These are phyloP conservation scores for Debaryomycetaceae sp. DNA, from an alignment of 1,139 yeast genomes.

Conservation along the genomic window DNA sequence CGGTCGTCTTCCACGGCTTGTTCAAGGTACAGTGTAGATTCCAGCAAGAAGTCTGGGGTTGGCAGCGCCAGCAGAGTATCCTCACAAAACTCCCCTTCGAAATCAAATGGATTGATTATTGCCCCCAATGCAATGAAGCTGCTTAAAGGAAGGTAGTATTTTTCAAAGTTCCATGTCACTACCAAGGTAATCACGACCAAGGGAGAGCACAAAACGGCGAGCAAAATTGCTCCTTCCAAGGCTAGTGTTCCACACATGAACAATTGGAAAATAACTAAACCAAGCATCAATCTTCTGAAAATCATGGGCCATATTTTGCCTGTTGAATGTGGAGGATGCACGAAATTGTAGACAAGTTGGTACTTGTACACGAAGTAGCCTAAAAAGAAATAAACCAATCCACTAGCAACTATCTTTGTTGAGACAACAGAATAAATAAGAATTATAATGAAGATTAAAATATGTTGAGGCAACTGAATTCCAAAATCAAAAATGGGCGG, in stretches of 20 bases:
- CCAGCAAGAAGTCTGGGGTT: neutral
- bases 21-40: constrained; percentile 1
- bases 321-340: constrained; percentile 69
- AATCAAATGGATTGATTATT: constrained; percentile 43
- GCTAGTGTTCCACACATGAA: constrained; percentile 72
- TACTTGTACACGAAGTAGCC: constrained; percentile 67
- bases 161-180: constrained; percentile 54
- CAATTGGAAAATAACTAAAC: constrained; percentile 56
- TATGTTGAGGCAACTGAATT: constrained; percentile 61
- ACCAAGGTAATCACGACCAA: constrained; percentile 48
- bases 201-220: constrained; percentile 52
- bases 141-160: constrained; percentile 56
- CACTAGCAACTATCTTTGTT: constrained; percentile 62
- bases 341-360: constrained; percentile 62
- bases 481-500: constrained; percentile 70
- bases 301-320: constrained; percentile 73
- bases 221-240: constrained; percentile 53
- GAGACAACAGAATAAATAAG: constrained; percentile 65
- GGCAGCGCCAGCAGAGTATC: constrained; percentile 18
- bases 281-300: constrained; percentile 58
- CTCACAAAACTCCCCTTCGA: constrained; percentile 43
- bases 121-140: constrained; percentile 63
- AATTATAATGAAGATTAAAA: constrained; percentile 58
- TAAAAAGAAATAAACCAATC: constrained; percentile 55
- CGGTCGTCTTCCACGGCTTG: constrained; percentile 5